phyloP scores from a whole-genome alignment of 2,329 filamentous ascomycete genomes.

The Colletotrichum liaoningense region DNA sequence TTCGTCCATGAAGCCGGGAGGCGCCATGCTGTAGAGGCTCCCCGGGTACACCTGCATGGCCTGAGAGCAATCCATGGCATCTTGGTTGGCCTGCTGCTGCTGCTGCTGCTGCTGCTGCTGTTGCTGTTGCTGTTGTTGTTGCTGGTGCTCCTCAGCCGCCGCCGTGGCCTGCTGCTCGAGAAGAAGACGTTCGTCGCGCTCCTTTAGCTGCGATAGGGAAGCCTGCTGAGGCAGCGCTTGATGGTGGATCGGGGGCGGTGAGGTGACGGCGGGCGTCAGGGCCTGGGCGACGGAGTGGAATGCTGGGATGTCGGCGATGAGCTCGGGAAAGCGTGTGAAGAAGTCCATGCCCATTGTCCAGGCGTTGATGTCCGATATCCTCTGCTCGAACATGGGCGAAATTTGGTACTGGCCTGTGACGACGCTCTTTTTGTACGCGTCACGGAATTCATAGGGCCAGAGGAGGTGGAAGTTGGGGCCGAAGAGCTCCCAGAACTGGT shows the following conservation, averaged over 20 bases:
- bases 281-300: conserved; percentile 21
- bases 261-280: background rate
- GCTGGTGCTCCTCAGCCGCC: background rate
- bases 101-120: background rate
- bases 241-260: background rate
- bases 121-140: background rate
- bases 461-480: conserved; percentile 38
- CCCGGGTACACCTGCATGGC: conserved; percentile 18
- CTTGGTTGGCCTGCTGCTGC: background rate
- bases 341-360: conserved; percentile 45
- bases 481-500: conserved; percentile 44
- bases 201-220: conserved; percentile 12
- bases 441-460: conserved; percentile 42
- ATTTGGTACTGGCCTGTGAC: conserved; percentile 41
- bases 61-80: conserved; percentile 18
- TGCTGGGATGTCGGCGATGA: conserved; percentile 45
- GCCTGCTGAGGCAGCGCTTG: conserved; percentile 16
- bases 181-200: conserved; percentile 1
- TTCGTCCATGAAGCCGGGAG: conserved; percentile 15
- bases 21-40: conserved; percentile 12
- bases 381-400: conserved; percentile 40
- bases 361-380: conserved; percentile 41
- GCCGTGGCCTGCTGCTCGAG: background rate
- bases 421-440: conserved; percentile 41
- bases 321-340: conserved; percentile 42